These are phyloP conservation scores for Phytophthora cactorum DNA, from an alignment of 352 stramenopile species.

Conservation along the genomic window DNA sequence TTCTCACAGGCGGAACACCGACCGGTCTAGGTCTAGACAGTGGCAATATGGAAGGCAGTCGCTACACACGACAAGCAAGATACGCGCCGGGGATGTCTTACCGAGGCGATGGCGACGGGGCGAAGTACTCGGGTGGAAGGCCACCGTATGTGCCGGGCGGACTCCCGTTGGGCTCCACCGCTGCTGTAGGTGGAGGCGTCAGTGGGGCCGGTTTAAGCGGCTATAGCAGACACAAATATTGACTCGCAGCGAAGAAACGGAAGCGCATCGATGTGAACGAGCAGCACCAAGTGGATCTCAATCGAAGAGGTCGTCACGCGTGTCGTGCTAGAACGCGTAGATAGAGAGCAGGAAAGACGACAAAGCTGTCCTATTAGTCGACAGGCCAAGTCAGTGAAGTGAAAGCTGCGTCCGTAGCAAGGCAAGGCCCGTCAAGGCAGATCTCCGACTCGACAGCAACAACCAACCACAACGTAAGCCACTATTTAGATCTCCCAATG, in stretches of 20 bases:
- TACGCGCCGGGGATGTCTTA: conserved; percentile 75
- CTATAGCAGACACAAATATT: conserved; percentile 86
- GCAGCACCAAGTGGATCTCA: conserved; percentile 5
- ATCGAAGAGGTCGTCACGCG: conserved; percentile 3
- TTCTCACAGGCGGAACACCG: conserved; percentile 64
- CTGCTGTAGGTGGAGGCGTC: conserved; percentile 55
- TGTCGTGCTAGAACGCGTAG: conserved; percentile 25
- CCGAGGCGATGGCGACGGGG: conserved; percentile 53
- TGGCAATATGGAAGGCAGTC: conserved; percentile 59
- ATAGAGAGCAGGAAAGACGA: conserved; percentile 19
- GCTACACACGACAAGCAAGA: conserved; percentile 80
- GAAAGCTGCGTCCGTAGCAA: conserved; percentile 6
- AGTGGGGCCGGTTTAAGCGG: conserved; percentile 46
- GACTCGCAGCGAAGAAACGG: conserved; percentile 27
- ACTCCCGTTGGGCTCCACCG: conserved; percentile 47
- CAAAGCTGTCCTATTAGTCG: neutral
- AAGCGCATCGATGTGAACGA: conserved; percentile 34
- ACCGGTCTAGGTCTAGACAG: conserved; percentile 59
- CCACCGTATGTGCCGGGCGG: conserved; percentile 50
- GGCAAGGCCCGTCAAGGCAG: neutral
- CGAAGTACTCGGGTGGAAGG: conserved; percentile 65
- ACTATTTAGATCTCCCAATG: conserved; percentile 59
- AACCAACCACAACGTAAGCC: conserved; percentile 33
- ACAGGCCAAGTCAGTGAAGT: conserved; percentile 20
- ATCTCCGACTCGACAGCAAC: conserved; percentile 5